phyloP scores from a whole-genome alignment of 129 eudicot species.

The Cynara cardunculus region DNA sequence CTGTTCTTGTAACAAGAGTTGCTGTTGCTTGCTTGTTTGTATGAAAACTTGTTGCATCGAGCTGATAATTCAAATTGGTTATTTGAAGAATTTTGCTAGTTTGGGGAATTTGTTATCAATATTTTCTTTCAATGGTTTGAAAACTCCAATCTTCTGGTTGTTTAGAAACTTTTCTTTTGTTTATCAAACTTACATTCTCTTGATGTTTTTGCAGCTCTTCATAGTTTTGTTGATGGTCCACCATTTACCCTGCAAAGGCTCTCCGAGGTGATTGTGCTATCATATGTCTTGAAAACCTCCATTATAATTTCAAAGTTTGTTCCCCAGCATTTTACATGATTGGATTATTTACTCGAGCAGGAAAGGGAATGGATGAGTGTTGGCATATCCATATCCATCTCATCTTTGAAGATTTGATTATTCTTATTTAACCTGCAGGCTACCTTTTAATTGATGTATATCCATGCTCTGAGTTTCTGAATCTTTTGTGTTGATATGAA shows the following conservation, averaged over 20 bases:
- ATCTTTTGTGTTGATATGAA: slow-evolving; percentile 9
- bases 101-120: neutral
- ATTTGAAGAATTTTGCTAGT: slow-evolving; percentile 2
- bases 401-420: neutral
- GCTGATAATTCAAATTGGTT: neutral
- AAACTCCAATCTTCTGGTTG: neutral
- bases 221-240: slow-evolving; percentile 82
- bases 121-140: neutral
- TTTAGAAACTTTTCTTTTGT: neutral
- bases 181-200: neutral
- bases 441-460: neutral
- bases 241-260: slow-evolving; percentile 95
- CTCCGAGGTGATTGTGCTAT: slow-evolving; percentile 58
- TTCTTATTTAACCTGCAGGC: neutral
- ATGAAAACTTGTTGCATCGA: neutral
- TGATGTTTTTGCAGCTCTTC: slow-evolving; percentile 58
- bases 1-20: too few relatives aligned
- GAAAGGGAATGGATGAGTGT: neutral
- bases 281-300: neutral
- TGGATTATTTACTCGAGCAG: neutral
- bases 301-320: neutral
- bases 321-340: neutral
- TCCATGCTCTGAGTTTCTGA: neutral
- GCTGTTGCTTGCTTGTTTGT: neutral
- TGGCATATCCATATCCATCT: neutral